These are phyloP conservation scores for Pseudopithomyces chartarum DNA, from an alignment of 2,329 filamentous ascomycete species.

Conservation along the genomic window DNA sequence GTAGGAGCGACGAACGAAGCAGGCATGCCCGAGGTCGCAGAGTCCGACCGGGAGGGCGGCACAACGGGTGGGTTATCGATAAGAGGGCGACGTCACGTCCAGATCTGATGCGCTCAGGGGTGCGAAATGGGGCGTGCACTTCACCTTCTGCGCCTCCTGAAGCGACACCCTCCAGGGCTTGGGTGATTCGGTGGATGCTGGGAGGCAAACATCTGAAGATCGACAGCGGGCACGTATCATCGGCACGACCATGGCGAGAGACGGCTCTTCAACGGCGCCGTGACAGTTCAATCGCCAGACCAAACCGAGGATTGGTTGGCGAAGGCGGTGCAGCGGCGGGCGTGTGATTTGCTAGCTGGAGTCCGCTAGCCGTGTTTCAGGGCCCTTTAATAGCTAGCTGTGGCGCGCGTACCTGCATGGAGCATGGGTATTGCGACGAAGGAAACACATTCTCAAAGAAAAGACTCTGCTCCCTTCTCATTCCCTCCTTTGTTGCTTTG, in stretches of 20 bases:
- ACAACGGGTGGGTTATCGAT: constrained; percentile 7
- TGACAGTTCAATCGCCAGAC: neutral
- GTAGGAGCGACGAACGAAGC: neutral
- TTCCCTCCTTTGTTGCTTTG: neutral
- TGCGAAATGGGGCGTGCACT: neutral
- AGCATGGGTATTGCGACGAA: constrained; percentile 12
- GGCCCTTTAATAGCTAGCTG: constrained; percentile 9
- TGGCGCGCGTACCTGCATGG: constrained; percentile 28
- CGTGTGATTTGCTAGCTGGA: constrained; percentile 12
- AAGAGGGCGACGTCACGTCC: constrained; percentile 7
- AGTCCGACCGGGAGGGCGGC: neutral
- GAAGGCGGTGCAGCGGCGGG: neutral
- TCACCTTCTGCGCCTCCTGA: neutral
- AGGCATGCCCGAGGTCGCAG: neutral
- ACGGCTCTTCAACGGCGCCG: constrained; percentile 7
- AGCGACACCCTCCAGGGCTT: neutral
- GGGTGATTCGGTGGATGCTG: neutral
- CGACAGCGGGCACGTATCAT: neutral
- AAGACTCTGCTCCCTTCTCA: constrained; percentile 4
- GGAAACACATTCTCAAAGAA: neutral
- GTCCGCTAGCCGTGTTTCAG: constrained; percentile 21
- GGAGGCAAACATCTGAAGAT: neutral
- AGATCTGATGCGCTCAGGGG: constrained; percentile 34
- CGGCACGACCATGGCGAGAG: neutral
- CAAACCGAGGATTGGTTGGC: constrained; percentile 5